phyloP scores from a whole-genome alignment of 116 monocot species.

The Papilionanthe hybrid region DNA sequence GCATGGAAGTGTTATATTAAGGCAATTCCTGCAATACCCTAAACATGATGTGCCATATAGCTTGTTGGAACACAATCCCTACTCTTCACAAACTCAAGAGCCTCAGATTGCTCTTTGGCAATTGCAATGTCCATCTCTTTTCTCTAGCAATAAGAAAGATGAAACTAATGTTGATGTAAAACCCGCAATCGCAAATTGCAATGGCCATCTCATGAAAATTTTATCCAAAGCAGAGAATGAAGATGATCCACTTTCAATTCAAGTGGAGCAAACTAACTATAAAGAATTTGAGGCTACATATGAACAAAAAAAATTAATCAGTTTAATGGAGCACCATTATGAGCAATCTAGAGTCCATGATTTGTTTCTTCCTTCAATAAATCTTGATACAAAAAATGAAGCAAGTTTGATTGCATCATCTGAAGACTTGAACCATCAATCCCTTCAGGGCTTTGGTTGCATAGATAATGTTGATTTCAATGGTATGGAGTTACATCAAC shows the following conservation, averaged over 20 bases:
- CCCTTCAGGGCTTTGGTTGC: conserved; percentile 42
- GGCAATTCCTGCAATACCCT: conserved; percentile 14
- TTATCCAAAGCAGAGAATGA: conserved; percentile 16
- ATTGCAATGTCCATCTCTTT: conserved; percentile 15
- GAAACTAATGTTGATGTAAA: conserved; percentile 22
- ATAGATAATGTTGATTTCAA: conserved; percentile 49
- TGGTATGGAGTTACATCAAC: conserved; percentile 42
- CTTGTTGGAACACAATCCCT: conserved; percentile 33
- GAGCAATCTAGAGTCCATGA: neutral
- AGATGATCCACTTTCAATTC: conserved; percentile 20
- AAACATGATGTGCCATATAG: conserved; percentile 34
- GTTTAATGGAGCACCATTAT: no score
- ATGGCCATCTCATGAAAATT: conserved; percentile 12
- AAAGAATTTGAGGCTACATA: conserved; percentile 20
- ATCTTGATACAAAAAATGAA: conserved; percentile 23
- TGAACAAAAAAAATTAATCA: neutral
- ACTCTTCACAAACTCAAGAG: conserved; percentile 17
- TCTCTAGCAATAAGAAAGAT: conserved; percentile 23
- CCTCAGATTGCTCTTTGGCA: conserved; percentile 11
- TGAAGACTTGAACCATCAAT: conserved; percentile 39
- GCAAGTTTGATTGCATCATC: conserved; percentile 34
- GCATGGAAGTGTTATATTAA: conserved; percentile 5
- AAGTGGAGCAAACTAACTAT: conserved; percentile 32
- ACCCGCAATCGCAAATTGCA: conserved; percentile 16
- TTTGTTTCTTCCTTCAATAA: conserved; percentile 19